Conservation (phyloP, 2,329 filamentous ascomycete genomes). For the Ilyonectria mors-panacis region DNA sequence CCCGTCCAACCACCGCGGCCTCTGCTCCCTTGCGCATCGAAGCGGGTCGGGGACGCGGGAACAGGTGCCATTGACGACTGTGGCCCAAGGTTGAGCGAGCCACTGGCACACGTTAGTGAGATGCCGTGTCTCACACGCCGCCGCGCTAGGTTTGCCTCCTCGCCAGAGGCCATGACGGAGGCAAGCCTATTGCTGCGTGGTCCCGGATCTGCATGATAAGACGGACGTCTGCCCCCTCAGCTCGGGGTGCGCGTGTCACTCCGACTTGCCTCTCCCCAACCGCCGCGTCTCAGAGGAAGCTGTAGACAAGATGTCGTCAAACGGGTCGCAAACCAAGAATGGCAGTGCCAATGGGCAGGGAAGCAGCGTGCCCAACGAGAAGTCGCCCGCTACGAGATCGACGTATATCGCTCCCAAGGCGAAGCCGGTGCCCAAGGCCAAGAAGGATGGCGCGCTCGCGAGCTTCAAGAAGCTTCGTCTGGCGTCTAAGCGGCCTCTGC, state of each 20-base stretch:
- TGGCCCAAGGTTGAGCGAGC: background rate
- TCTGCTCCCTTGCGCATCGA: slow-evolving; percentile 24
- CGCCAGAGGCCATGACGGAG: slow-evolving; percentile 9
- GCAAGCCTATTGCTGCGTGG: slow-evolving; percentile 3
- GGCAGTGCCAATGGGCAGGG: slow-evolving; percentile 43
- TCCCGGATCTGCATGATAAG: slow-evolving; percentile 19
- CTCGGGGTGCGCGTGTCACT: background rate
- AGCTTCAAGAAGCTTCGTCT: slow-evolving; percentile 53
- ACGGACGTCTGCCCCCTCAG: slow-evolving; percentile 15
- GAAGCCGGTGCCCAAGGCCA: slow-evolving; percentile 24
- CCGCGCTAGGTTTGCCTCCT: slow-evolving; percentile 21
- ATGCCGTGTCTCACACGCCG: slow-evolving; percentile 41
- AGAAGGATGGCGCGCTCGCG: slow-evolving; percentile 45
- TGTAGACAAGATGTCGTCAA: slow-evolving; percentile 41
- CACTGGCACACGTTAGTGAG: slow-evolving; percentile 28
- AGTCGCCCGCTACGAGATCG: slow-evolving; percentile 20
- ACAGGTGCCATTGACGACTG: background rate
- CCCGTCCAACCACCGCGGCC: slow-evolving; percentile 34
- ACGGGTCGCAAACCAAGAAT: slow-evolving; percentile 40
- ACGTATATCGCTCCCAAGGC: background rate
- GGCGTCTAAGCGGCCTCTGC: slow-evolving; percentile 73
- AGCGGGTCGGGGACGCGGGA: slow-evolving; percentile 28
- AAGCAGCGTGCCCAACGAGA: slow-evolving; percentile 21
- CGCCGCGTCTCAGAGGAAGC: slow-evolving; percentile 14
- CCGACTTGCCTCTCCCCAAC: slow-evolving; percentile 10